Evolutionary conservation across 371 early-diverging fungal genomes (phyloP).

Genomic region (Mortierella sp.): DNA sequence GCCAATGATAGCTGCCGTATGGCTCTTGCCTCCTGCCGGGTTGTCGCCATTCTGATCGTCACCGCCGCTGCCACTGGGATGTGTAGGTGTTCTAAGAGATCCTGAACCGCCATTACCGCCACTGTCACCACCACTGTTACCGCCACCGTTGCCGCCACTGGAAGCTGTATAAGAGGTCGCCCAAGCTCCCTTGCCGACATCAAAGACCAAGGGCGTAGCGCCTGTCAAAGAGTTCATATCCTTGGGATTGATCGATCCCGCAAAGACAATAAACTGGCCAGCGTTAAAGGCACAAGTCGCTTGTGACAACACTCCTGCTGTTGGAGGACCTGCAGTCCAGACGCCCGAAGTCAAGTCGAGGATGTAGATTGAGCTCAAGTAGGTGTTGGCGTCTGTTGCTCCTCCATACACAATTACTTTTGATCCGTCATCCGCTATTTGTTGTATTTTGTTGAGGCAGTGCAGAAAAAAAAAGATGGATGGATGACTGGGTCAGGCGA

Average conservation of each 20-base stretch:
- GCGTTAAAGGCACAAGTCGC: slow-evolving; percentile 34
- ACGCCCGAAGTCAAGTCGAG: slow-evolving; percentile 28
- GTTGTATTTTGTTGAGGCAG: not conserved
- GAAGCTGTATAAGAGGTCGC: too few relatives aligned
- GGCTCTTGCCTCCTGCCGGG: not conserved
- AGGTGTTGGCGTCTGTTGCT: slow-evolving; percentile 14
- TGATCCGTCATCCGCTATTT: slow-evolving; percentile 38
- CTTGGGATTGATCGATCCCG: slow-evolving; percentile 17
- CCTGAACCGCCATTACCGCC: not conserved
- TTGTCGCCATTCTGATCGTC: not conserved
- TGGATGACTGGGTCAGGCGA: not conserved
- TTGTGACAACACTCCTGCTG: slow-evolving; percentile 18
- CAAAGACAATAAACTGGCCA: slow-evolving; percentile 35
- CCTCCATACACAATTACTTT: slow-evolving; percentile 45
- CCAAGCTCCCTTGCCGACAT: slow-evolving; percentile 13
- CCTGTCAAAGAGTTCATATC: slow-evolving; percentile 18
- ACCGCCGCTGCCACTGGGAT: not conserved
- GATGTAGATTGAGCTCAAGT: slow-evolving; percentile 24
- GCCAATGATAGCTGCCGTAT: not conserved
- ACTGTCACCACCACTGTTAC: not conserved
- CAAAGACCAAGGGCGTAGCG: slow-evolving; percentile 30
- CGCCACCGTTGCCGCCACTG: too few relatives aligned
- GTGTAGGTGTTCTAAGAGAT: not conserved
- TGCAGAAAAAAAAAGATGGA: not conserved
- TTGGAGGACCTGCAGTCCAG: slow-evolving; percentile 34